phyloP scores from a whole-genome alignment of 1,284 basidiomycete species.

The Trametes polyzona region DNA sequence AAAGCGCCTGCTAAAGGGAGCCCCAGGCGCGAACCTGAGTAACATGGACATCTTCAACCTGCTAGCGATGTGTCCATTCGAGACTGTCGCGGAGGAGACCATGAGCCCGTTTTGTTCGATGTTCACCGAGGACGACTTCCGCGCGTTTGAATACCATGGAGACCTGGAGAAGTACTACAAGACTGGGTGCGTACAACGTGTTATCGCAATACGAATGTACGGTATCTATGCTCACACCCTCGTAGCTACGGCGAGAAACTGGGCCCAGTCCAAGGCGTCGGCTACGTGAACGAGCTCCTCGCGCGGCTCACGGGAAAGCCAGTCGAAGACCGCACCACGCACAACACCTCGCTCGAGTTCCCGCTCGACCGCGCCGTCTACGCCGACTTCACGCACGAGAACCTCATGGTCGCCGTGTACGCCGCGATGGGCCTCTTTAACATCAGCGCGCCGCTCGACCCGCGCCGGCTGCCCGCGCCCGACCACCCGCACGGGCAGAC shows the following conservation, averaged over 20 bases:
- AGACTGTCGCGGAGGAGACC: conserved; percentile 56
- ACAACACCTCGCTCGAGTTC: conserved; percentile 81
- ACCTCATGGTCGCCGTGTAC: conserved; percentile 78
- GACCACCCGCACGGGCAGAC: conserved; percentile 39
- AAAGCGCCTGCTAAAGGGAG: conserved; percentile 58
- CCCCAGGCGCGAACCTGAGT: conserved; percentile 64
- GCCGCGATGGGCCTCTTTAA: conserved; percentile 72
- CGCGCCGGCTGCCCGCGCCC: conserved; percentile 25
- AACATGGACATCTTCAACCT: conserved; percentile 61
- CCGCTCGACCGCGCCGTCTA: conserved; percentile 69
- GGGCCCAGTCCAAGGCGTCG: conserved; percentile 77
- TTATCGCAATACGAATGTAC: too few relatives aligned
- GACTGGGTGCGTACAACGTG: conserved; percentile 60
- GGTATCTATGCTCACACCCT: not conserved
- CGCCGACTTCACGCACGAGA: conserved; percentile 83
- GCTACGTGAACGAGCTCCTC: conserved; percentile 83
- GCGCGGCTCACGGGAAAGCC: conserved; percentile 68
- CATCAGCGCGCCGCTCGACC: conserved; percentile 44
- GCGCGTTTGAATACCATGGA: conserved; percentile 67
- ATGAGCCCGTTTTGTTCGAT: conserved; percentile 72
- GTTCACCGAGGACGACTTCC: conserved; percentile 67
- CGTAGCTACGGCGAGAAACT: conserved; percentile 64
- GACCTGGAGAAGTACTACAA: conserved; percentile 82
- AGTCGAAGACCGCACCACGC: conserved; percentile 72
- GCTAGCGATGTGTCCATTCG: conserved; percentile 79